Base-by-base conservation (phyloP, 495 filamentous ascomycete genomes). In the Pseudotulostoma volvatum region DNA sequence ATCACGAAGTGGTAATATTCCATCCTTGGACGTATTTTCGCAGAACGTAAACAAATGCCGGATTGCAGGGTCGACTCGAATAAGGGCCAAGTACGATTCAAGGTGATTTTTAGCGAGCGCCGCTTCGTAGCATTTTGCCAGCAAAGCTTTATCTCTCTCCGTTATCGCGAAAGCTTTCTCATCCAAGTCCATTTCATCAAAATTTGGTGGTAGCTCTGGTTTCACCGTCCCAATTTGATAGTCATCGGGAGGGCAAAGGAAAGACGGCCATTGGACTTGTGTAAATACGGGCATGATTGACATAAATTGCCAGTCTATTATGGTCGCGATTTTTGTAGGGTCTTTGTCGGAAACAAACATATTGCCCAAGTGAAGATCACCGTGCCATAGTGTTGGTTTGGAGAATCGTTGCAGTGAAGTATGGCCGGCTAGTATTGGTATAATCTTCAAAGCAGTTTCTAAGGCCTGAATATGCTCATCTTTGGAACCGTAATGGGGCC, bases 331-430 rank as follows among this genome's bases (percentile, higher is more conserved):
- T 1, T 15, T 34, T 2, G 50, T 46, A 9, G 39, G 42, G 15
- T 34, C 36, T 21, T 38, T 18, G 13, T 38, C 34, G 30, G 42
- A 18, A n/a, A 64, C 50, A 32, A 59, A 63, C 7, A 67, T 44
- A 39, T 67, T 67, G 3, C 55, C 52, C 18, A 58, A 49, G 36
- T 64, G 55, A 16, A 67, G 51, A 35, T 67, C 63, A 20, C 47
- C 44, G 39, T 65, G 57, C 55, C 54, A 64, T 1, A 63, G 43
- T 3, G 33, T 46, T 15, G 44, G 44, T 33, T 44, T n/a, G n/a
- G n/a, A 42, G 34, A 37, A 30, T 11, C 40, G 36, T 16, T 37
- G 30, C 3, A 42, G 34, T 7, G 31, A 21, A 32, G 37, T 40
- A 17, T 14, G 36, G 13, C 14, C 20, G 15, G 34, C 32, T 7